Conservation (phyloP, 225 moss, liverwort and hornwort genomes). For the Neckera pumila region DNA sequence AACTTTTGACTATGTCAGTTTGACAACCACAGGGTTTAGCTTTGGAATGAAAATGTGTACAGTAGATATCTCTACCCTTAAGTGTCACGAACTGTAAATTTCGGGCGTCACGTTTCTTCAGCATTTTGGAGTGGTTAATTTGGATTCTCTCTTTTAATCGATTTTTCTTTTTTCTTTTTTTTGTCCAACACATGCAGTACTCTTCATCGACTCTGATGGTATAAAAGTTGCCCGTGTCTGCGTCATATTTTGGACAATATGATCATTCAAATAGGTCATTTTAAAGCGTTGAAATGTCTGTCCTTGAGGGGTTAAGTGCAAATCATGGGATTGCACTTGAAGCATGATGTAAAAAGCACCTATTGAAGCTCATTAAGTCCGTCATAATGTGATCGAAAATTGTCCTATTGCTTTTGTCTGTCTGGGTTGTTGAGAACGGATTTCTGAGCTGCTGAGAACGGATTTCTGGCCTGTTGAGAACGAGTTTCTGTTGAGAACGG, state of each 20-base stretch:
- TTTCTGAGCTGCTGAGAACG: neutral
- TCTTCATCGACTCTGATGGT: neutral
- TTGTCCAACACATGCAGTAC: neutral
- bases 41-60: neutral
- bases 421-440: neutral
- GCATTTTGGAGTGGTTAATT: neutral
- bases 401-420: neutral
- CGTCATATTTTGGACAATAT: neutral
- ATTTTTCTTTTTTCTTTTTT: neutral
- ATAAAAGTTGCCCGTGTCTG: neutral
- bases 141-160: neutral
- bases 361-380: neutral
- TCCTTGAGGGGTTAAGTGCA: neutral
- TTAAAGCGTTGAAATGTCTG: neutral
- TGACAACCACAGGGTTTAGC: neutral
- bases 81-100: neutral
- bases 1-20: neutral
- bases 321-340: neutral
- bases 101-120: neutral
- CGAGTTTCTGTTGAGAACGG: neutral
- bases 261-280: neutral
- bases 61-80: neutral
- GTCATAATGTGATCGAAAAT: neutral
- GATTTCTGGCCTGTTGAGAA: neutral
- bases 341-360: neutral